Conservation (phyloP, 495 filamentous ascomycete genomes). For the Lasiosphaeria ovina region DNA sequence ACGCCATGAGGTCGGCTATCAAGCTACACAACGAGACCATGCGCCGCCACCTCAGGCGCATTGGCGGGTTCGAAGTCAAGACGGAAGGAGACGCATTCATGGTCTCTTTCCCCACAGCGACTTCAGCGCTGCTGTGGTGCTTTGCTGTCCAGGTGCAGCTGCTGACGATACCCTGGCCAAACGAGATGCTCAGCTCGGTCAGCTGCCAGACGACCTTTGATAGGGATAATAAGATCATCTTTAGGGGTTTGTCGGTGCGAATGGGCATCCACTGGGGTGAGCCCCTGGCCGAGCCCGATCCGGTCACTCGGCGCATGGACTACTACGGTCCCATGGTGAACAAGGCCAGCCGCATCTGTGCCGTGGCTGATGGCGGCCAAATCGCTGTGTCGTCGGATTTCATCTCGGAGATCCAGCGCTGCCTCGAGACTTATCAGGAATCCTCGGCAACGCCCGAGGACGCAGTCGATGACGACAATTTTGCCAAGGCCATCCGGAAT, state of each 20-base stretch:
- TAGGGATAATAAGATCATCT: conserved; percentile 84
- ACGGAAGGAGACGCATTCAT: conserved; percentile 99
- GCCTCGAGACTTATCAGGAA: conserved; percentile 80
- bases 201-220: conserved; percentile 81
- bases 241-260: conserved; percentile 86
- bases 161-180: conserved; percentile 86
- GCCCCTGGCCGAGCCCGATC: conserved; percentile 91
- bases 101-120: conserved; percentile 96
- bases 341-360: conserved; percentile 86
- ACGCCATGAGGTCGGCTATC: conserved; percentile 92
- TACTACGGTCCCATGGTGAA: conserved; percentile 99
- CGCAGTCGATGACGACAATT: conserved; percentile 64
- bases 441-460: conserved; percentile 67
- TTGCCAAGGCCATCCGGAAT: conserved; percentile 71
- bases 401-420: conserved; percentile 90
- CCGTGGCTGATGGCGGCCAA: conserved; percentile 94
- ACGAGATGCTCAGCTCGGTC: conserved; percentile 83
- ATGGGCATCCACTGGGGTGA: conserved; percentile 97
- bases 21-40: conserved; percentile 95
- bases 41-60: conserved; percentile 85
- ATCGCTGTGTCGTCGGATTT: conserved; percentile 96
- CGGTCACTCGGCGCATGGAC: conserved; percentile 96
- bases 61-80: conserved; percentile 98
- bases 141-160: conserved; percentile 90
- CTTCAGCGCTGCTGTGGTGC: conserved; percentile 89